Base-by-base conservation (phyloP, 139 green algal genomes). In the Tetratostichococcus sp. region DNA sequence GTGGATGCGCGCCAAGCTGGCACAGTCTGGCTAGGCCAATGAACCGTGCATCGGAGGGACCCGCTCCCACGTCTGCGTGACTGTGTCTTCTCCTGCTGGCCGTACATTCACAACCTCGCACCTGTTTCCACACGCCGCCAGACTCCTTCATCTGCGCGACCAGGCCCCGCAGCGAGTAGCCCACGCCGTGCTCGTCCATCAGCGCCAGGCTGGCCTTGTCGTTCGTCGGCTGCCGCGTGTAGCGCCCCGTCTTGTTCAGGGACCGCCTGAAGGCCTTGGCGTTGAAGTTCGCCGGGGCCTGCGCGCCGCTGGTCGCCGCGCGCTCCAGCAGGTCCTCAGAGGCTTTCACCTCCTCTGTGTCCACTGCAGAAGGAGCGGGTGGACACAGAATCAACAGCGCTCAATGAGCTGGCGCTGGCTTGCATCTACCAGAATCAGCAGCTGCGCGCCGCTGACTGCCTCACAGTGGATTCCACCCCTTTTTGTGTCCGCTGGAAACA, bases 141-240 rank as follows among this genome's bases (percentile, higher is more conserved):
- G 91, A 89, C 33, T 94, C 90, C 0, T 89, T 88, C 92, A 99
- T 97, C 80, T 93, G 83, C n/a, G 93, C 93, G 4, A 97, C 86
- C 69, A 97, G 86, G 35, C 93, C 93, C 42, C 77, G 89, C 33
- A 43, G 87, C 28, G 91, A 96, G 83, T 97, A 97, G 30, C 93
- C 93, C 33, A 95, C 90, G 35, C 92, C 92, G 74, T 98, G 89
- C 57, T 90, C 80, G 33, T 97, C 91, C 94, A 98, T 97, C 69
- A 91, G 75, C 16, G 82, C 74, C 72, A 97, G 85, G 70, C 86
- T 92, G 42, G 89, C 84, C 8, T 85, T 67, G 75, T 98, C 92
- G 73, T 98, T 92, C 17, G 43, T 87, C 26, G 86, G 86, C 59
- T 94, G 88, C n/a, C 93, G 86, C 22, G 89, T 91, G 82, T 98